Conservation (phyloP, 2,329 filamentous ascomycete genomes). For the Fusarium armeniacum region DNA sequence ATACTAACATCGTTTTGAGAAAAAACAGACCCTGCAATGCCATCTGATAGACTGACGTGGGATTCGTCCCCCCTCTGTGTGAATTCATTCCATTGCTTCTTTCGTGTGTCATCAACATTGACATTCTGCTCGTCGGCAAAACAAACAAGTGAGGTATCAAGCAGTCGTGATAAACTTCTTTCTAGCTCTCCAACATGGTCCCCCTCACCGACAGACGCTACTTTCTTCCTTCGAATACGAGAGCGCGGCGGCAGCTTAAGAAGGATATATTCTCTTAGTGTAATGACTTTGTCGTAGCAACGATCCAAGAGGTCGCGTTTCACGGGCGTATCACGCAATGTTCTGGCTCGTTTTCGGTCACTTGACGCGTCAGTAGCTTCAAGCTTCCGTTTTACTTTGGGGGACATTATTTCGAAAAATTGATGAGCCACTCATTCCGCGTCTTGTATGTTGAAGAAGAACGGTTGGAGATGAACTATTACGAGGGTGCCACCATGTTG, state of each 20-base stretch:
- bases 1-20: conserved; percentile 73
- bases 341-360: conserved; percentile 29
- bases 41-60: conserved; percentile 65
- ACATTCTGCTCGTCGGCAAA: conserved; percentile 52
- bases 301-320: conserved; percentile 75
- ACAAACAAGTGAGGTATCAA: conserved; percentile 80
- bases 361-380: conserved; percentile 43
- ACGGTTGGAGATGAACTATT: conserved; percentile 5
- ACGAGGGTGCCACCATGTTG: conserved; percentile 8
- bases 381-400: conserved; percentile 50
- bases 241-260: conserved; percentile 76
- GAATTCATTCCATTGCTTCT: conserved; percentile 71
- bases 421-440: conserved; percentile 24
- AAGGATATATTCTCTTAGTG: conserved; percentile 79
- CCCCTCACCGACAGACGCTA: conserved; percentile 60
- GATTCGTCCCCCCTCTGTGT: conserved; percentile 74
- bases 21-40: conserved; percentile 60
- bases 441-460: conserved; percentile 8
- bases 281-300: conserved; percentile 76
- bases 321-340: conserved; percentile 43
- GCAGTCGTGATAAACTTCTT: conserved; percentile 65
- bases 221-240: conserved; percentile 70
- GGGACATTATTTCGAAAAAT: conserved; percentile 43
- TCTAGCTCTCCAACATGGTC: conserved; percentile 53
- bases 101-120: conserved; percentile 57